phyloP scores from a whole-genome alignment of 148 eudicot species.

The Limonium bicolor region DNA sequence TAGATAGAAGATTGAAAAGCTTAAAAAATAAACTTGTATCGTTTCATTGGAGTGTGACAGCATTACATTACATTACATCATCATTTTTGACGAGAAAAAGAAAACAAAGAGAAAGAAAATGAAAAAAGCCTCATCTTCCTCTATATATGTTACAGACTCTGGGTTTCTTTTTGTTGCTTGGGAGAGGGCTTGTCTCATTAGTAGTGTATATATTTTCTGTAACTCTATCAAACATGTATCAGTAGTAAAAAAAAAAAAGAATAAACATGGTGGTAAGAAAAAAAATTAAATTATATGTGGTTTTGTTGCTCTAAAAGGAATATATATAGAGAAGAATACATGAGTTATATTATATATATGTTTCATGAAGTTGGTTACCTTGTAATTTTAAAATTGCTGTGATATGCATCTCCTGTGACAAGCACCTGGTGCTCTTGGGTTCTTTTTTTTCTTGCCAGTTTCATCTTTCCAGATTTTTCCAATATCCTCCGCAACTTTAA shows the following conservation, averaged over 20 bases:
- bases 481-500: conserved; percentile 65
- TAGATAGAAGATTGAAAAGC: not conserved
- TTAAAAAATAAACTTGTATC: not conserved
- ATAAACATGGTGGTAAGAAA: not conserved
- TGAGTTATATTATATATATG: no score
- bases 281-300: not conserved
- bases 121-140: conserved; percentile 80
- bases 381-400: conserved; percentile 27
- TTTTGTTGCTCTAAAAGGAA: no score
- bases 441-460: conserved; percentile 38
- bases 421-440: conserved; percentile 29
- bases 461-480: conserved; percentile 63
- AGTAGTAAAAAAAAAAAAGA: conserved; percentile 5
- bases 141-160: conserved; percentile 30
- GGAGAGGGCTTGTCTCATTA: conserved; percentile 63
- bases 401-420: conserved; percentile 50
- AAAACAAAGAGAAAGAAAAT: conserved; percentile 8
- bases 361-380: not conserved
- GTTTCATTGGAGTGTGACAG: conserved; percentile 7
- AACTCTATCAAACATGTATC: conserved; percentile 11
- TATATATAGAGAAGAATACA: no score
- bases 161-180: conserved; percentile 3
- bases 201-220: conserved; percentile 8
- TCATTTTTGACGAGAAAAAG: conserved; percentile 10
- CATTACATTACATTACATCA: conserved; percentile 12